phyloP scores from a whole-genome alignment of 2,329 filamentous ascomycete genomes.

The Trichoderma endophyticum region DNA sequence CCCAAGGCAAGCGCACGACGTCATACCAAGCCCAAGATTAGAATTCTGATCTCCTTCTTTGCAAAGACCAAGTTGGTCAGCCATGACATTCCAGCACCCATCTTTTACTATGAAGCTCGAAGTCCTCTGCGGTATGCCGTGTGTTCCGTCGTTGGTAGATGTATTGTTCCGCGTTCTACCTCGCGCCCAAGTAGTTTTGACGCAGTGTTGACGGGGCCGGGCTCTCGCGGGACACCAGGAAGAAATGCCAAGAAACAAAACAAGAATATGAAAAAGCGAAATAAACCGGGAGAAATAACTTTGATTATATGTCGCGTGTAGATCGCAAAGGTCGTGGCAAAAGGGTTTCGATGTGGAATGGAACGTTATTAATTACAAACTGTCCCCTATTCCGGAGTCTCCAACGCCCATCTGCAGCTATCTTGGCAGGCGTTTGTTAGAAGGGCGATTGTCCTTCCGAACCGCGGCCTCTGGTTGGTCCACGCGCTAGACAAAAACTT shows the following conservation, averaged over 20 bases:
- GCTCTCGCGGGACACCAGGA: not conserved
- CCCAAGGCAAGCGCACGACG: not conserved
- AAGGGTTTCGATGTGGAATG: conserved; percentile 19
- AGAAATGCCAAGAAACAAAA: not conserved
- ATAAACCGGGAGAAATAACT: not conserved
- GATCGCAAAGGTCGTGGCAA: conserved; percentile 20
- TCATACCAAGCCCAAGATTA: conserved; percentile 87
- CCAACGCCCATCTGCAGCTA: conserved; percentile 24
- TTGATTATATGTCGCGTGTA: not conserved
- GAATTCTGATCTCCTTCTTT: conserved; percentile 97
- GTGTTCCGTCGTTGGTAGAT: not conserved
- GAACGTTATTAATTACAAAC: conserved; percentile 26
- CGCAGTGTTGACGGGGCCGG: not conserved
- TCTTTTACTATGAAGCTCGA: conserved; percentile 36
- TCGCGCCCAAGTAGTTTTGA: not conserved
- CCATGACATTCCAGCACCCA: conserved; percentile 66
- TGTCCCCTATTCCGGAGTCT: conserved; percentile 32
- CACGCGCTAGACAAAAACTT: conserved; percentile 28
- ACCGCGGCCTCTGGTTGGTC: conserved; percentile 27
- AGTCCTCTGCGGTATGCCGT: not conserved
- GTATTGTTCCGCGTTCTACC: not conserved
- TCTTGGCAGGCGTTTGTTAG: conserved; percentile 22
- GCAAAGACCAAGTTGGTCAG: conserved; percentile 74
- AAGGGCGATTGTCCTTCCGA: conserved; percentile 29
- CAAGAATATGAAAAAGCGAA: not conserved